These are phyloP conservation scores for Mrakia blollopis DNA, from an alignment of 768 basidiomycete species.

Conservation along the genomic window DNA sequence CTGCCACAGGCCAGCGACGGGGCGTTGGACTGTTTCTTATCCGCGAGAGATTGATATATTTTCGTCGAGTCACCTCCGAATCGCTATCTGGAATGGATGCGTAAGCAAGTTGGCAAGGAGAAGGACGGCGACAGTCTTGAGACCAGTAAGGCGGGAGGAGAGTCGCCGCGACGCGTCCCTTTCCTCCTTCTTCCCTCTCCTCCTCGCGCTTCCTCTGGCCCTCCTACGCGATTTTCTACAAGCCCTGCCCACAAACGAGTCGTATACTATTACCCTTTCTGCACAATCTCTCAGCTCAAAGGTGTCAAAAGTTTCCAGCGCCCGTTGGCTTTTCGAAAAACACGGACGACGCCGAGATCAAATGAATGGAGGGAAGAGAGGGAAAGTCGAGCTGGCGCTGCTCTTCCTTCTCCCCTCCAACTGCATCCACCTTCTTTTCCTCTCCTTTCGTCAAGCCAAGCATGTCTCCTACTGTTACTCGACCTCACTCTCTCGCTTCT, in stretches of 20 bases:
- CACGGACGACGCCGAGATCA: background rate
- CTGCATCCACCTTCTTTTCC: background rate
- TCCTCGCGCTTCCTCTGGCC: background rate
- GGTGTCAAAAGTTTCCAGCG: no score
- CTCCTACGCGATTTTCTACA: background rate
- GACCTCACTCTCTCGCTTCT: background rate
- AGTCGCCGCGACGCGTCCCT: conserved; percentile 2
- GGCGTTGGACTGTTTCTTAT: no score
- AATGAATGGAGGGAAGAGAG: background rate
- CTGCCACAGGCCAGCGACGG: no score
- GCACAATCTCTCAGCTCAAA: no score
- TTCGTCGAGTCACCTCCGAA: background rate
- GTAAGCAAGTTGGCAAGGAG: background rate
- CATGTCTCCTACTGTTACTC: conserved; percentile 16
- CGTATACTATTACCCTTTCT: no score
- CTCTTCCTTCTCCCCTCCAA: background rate
- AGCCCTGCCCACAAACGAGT: no score
- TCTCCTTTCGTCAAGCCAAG: background rate
- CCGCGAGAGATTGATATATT: no score
- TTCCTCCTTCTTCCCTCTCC: background rate
- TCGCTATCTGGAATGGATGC: background rate
- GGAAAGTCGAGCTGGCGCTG: background rate
- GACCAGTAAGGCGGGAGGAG: background rate
- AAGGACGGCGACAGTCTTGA: background rate
- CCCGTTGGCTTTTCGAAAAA: background rate